Conservation (phyloP, 495 filamentous ascomycete species). For the Lasiosphaeris hirsuta region DNA sequence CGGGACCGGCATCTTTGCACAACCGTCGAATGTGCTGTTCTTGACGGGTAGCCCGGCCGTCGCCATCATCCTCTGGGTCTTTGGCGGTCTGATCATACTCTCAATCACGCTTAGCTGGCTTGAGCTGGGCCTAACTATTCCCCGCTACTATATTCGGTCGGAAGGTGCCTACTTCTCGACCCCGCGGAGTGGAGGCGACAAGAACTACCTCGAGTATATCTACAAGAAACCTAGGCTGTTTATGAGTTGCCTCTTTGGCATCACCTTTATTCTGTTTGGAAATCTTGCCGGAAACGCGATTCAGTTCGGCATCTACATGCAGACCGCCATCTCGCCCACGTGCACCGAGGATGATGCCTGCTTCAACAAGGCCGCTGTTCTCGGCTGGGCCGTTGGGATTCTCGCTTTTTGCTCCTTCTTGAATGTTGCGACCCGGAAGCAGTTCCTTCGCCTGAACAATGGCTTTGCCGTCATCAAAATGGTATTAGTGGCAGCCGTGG, state of each 20-base stretch:
- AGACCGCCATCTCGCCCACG: not conserved
- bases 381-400: slow-evolving; percentile 8
- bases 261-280: slow-evolving; percentile 11
- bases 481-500: slow-evolving; percentile 5
- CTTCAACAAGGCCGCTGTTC: not conserved
- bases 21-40: slow-evolving; percentile 5
- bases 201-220: slow-evolving; percentile 15
- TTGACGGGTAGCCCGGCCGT: slow-evolving; percentile 1
- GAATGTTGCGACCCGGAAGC: slow-evolving; percentile 4
- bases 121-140: slow-evolving; percentile 5
- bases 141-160: not conserved
- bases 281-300: slow-evolving; percentile 10
- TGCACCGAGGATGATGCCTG: not conserved
- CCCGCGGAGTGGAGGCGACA: slow-evolving; percentile 3
- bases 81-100: slow-evolving; percentile 6
- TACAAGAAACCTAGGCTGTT: not conserved
- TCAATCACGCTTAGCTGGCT: not conserved
- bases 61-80: slow-evolving; percentile 3
- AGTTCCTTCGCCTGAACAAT: slow-evolving; percentile 16
- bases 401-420: not conserved
- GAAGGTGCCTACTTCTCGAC: not conserved
- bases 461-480: slow-evolving; percentile 19
- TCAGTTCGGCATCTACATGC: slow-evolving; percentile 2
- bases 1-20: slow-evolving; percentile 7
- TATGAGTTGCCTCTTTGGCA: slow-evolving; percentile 11